These are phyloP conservation scores for Lipomyces japonicus DNA, from an alignment of 805 yeast genomes.

Conservation along the genomic window DNA sequence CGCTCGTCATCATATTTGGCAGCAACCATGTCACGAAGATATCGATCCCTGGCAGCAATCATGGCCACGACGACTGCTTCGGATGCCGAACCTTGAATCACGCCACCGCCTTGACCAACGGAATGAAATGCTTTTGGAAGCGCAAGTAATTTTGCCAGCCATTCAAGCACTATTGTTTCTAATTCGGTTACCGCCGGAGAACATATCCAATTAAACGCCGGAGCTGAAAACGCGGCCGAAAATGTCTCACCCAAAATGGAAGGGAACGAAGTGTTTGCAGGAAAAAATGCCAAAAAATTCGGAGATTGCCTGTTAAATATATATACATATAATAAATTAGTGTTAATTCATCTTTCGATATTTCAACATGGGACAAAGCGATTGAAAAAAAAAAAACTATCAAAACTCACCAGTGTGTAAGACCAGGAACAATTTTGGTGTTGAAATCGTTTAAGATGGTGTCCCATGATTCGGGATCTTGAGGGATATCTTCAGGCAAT, in stretches of 20 bases:
- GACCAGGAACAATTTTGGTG: slow-evolving; percentile 26
- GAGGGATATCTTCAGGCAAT: slow-evolving; percentile 29
- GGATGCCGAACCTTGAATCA: slow-evolving; percentile 31
- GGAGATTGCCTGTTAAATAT: slow-evolving; percentile 30
- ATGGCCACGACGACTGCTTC: slow-evolving; percentile 29
- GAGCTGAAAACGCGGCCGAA: slow-evolving; percentile 31
- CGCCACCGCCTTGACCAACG: slow-evolving; percentile 31
- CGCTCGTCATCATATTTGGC: slow-evolving; percentile 18
- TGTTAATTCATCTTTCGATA: background rate
- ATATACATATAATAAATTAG: background rate
- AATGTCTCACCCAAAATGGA: slow-evolving; percentile 30
- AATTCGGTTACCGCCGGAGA: slow-evolving; percentile 32
- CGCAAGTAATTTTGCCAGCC: slow-evolving; percentile 30
- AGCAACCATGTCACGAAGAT: slow-evolving; percentile 25
- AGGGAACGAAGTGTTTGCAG: slow-evolving; percentile 29
- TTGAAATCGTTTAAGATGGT: slow-evolving; percentile 26
- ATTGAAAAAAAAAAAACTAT: background rate
- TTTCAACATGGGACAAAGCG: background rate
- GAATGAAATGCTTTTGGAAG: slow-evolving; percentile 27
- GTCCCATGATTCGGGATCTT: slow-evolving; percentile 27
- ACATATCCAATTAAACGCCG: slow-evolving; percentile 33
- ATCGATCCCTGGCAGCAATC: slow-evolving; percentile 32
- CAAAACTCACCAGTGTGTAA: slow-evolving; percentile 28
- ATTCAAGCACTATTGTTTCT: slow-evolving; percentile 31
- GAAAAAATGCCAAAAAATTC: slow-evolving; percentile 30